A percentile compares a stretch with the other conserved stretches of the same genome.
Evolutionary conservation across 1,139 yeast species (phyloP).

Genomic region (Geotrichum australiense): DNA sequence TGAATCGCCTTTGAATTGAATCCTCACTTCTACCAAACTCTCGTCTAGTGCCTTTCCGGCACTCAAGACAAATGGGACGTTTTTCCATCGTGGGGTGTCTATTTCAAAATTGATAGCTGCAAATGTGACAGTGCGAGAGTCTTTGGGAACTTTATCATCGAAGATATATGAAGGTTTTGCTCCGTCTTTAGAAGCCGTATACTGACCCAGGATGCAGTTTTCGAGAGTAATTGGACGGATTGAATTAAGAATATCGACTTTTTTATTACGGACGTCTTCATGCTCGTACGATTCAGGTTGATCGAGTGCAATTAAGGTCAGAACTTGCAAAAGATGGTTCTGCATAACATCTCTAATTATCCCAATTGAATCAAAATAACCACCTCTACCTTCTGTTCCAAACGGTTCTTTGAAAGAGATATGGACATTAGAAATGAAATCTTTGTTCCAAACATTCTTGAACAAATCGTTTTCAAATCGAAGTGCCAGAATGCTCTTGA

Average conservation of each 20-base stretch:
- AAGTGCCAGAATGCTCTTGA: conserved; percentile 79
- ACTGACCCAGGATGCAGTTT: conserved; percentile 82
- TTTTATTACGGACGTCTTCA: conserved; percentile 92
- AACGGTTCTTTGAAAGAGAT: conserved; percentile 92
- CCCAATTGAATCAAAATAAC: conserved; percentile 92
- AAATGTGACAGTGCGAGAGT: conserved; percentile 79
- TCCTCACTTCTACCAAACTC: conserved; percentile 83
- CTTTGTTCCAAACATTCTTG: conserved; percentile 79
- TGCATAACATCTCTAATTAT: conserved; percentile 98
- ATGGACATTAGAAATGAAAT: conserved; percentile 72
- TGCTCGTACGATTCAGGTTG: conserved; percentile 86
- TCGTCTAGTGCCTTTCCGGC: conserved; percentile 96
- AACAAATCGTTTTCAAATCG: conserved; percentile 87
- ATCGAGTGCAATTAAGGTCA: conserved; percentile 91
- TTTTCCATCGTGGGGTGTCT: conserved; percentile 94
- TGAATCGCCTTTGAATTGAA: conserved; percentile 84
- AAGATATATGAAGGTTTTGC: conserved; percentile 83
- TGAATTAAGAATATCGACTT: conserved; percentile 84
- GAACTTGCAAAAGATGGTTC: conserved; percentile 88
- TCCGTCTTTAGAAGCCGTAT: conserved; percentile 77
- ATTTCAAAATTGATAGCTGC: conserved; percentile 78
- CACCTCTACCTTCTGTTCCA: conserved; percentile 99
- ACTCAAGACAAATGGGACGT: conserved; percentile 90
- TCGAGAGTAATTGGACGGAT: conserved; percentile 59
- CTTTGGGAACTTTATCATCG: conserved; percentile 80